Percentiles rank a stretch among this genome's conserved stretches.
Evolutionary conservation across 1,139 yeast species (phyloP).

Genomic region (Yamadazyma friedrichii): DNA sequence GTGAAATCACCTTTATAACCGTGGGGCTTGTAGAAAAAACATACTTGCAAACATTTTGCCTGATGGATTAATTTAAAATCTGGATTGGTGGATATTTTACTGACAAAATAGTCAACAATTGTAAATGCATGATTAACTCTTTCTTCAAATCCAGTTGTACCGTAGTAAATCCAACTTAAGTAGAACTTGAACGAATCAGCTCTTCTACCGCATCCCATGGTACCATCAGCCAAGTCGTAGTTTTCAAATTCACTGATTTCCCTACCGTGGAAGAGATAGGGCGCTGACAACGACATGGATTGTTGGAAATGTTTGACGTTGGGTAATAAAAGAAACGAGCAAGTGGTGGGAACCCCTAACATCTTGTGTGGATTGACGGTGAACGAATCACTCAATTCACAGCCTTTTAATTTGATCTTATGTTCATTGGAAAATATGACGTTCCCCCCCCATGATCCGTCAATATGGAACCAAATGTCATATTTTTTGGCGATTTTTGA

Average conservation of each 20-base stretch:
- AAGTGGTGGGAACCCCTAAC: constrained; percentile 88
- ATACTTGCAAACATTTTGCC: constrained; percentile 81
- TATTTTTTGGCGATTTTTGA: constrained; percentile 52
- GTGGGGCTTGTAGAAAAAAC: constrained; percentile 68
- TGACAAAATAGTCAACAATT: constrained; percentile 61
- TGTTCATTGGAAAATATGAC: constrained; percentile 63
- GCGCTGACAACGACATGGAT: constrained; percentile 77
- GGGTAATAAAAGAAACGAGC: constrained; percentile 76
- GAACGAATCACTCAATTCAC: constrained; percentile 69
- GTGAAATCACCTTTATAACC: constrained; percentile 44
- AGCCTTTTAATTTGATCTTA: constrained; percentile 51
- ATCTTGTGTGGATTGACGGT: constrained; percentile 87
- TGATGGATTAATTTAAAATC: constrained; percentile 53
- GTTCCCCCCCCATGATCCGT: constrained; percentile 93
- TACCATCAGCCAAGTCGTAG: constrained; percentile 83
- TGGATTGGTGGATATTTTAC: constrained; percentile 29
- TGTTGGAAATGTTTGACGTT: constrained; percentile 63
- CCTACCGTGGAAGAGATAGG: constrained; percentile 75
- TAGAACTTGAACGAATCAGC: constrained; percentile 80
- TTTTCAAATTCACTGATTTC: constrained; percentile 52
- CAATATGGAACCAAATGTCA: constrained; percentile 75
- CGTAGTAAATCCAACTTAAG: constrained; percentile 81
- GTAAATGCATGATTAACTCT: constrained; percentile 73
- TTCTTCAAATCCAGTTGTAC: constrained; percentile 52
- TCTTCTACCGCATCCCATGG: constrained; percentile 91